phyloP scores from a whole-genome alignment of 1,284 basidiomycete species.

The Cutaneotrichosporon sp. region DNA sequence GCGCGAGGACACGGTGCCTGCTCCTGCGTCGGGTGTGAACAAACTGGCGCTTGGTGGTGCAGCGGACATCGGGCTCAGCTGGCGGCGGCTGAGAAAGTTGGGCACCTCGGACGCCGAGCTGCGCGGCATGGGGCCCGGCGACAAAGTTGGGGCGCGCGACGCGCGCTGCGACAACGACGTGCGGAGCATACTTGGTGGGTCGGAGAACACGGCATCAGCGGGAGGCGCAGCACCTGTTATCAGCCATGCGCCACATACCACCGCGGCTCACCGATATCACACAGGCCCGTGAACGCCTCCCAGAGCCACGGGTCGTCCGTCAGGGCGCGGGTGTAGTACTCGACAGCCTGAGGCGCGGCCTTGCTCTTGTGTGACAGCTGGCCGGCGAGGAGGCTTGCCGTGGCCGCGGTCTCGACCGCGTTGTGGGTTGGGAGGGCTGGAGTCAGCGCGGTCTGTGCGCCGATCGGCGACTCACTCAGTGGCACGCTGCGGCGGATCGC shows the following conservation, averaged over 20 bases:
- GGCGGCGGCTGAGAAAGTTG: slow-evolving; percentile 58
- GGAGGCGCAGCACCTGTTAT: slow-evolving; percentile 34
- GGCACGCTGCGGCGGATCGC: slow-evolving; percentile 38
- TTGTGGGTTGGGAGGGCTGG: slow-evolving; percentile 32
- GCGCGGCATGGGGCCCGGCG: slow-evolving; percentile 50
- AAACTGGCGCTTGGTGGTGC: slow-evolving; percentile 60
- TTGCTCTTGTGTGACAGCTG: slow-evolving; percentile 40
- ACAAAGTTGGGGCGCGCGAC: slow-evolving; percentile 60
- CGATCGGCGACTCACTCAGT: slow-evolving; percentile 31
- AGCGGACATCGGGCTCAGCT: slow-evolving; percentile 47
- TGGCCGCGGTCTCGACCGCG: slow-evolving; percentile 34
- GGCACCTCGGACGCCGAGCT: slow-evolving; percentile 46
- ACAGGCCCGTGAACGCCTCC: slow-evolving; percentile 92
- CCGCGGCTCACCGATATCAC: slow-evolving; percentile 67
- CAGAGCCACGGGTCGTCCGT: slow-evolving; percentile 77
- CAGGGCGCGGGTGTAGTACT: slow-evolving; percentile 72
- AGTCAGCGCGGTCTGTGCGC: slow-evolving; percentile 10
- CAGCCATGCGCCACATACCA: background rate
- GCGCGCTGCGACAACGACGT: slow-evolving; percentile 35
- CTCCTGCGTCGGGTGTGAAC: slow-evolving; percentile 66
- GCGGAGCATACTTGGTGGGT: slow-evolving; percentile 31
- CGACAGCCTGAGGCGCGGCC: slow-evolving; percentile 69
- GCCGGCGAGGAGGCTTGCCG: slow-evolving; percentile 41
- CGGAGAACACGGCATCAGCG: slow-evolving; percentile 34
- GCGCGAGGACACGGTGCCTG: slow-evolving; percentile 14